Evolutionary conservation across 352 stramenopile species (phyloP).

Genomic region (Globisporangium barbulae): DNA sequence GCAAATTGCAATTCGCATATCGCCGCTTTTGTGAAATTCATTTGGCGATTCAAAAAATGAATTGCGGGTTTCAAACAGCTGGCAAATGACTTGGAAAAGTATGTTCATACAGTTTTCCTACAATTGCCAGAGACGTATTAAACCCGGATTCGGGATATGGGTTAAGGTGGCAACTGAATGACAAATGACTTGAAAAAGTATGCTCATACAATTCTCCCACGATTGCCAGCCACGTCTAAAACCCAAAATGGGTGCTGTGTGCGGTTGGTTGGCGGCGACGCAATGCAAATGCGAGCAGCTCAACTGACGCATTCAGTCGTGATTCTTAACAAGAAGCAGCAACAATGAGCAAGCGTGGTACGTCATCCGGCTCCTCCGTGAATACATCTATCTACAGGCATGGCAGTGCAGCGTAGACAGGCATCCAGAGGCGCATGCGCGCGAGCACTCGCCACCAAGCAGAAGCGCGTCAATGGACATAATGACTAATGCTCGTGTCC

Average conservation of each 20-base stretch:
- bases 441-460: background rate
- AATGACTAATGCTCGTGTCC: background rate
- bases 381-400: background rate
- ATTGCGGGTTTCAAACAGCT: too few relatives aligned
- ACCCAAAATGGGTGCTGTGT: too few relatives aligned
- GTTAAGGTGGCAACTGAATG: too few relatives aligned
- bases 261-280: slow-evolving; percentile 27
- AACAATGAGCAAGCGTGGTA: slow-evolving; percentile 84
- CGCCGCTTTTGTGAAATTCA: too few relatives aligned
- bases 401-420: background rate
- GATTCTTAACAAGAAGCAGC: slow-evolving; percentile 82
- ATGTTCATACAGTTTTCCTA: too few relatives aligned
- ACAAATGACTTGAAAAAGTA: too few relatives aligned
- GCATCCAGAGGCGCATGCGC: background rate
- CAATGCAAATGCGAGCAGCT: background rate
- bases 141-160: too few relatives aligned
- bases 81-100: too few relatives aligned
- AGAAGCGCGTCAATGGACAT: background rate
- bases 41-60: background rate
- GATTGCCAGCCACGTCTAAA: too few relatives aligned
- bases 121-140: too few relatives aligned
- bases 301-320: slow-evolving; percentile 41
- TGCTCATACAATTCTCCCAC: too few relatives aligned
- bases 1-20: too few relatives aligned
- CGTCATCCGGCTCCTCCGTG: slow-evolving; percentile 20